A percentile compares a stretch with the other conserved stretches of the same genome.
These are phyloP conservation scores for Flammula alnicola DNA, from an alignment of 1,284 basidiomycete genomes.

Conservation along the genomic window DNA sequence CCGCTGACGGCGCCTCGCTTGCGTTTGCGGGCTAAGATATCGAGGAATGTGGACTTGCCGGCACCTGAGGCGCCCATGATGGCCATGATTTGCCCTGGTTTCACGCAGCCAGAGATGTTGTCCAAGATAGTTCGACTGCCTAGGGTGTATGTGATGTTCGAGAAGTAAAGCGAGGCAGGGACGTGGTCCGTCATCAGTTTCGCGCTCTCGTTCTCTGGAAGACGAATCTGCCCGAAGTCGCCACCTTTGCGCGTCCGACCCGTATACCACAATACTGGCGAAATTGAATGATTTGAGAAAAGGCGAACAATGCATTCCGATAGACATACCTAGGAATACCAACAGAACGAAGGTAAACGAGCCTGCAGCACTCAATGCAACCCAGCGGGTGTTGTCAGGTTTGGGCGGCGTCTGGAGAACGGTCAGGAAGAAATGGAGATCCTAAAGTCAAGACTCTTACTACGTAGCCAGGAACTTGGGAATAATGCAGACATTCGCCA, in stretches of 20 bases:
- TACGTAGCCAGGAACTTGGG: conserved; percentile 91
- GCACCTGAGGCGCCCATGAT: conserved; percentile 98
- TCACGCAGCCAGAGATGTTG: conserved; percentile 80
- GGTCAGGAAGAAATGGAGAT: conserved; percentile 1
- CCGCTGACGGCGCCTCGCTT: conserved; percentile 85
- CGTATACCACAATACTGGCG: conserved; percentile 84
- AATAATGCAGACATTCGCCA: conserved; percentile 94
- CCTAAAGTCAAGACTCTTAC: conserved; percentile 46
- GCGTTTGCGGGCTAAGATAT: conserved; percentile 89
- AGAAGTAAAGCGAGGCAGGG: conserved; percentile 90
- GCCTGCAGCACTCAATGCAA: conserved; percentile 83
- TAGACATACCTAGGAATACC: conserved; percentile 50
- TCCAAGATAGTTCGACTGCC: conserved; percentile 75
- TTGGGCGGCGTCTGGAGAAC: conserved; percentile 66
- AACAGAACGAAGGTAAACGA: conserved; percentile 74
- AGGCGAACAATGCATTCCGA: not conserved
- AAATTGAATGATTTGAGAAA: not conserved
- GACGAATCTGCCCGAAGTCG: conserved; percentile 78
- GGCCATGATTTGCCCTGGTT: conserved; percentile 89
- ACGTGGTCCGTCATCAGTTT: conserved; percentile 94
- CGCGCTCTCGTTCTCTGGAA: conserved; percentile 81
- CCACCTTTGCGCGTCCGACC: conserved; percentile 73
- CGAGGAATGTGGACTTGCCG: conserved; percentile 95
- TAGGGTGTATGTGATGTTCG: conserved; percentile 81
- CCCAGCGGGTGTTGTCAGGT: conserved; percentile 81